Evolutionary conservation across 495 filamentous ascomycete species (phyloP).

Genomic region (Melanomma pulvis-pyrius): DNA sequence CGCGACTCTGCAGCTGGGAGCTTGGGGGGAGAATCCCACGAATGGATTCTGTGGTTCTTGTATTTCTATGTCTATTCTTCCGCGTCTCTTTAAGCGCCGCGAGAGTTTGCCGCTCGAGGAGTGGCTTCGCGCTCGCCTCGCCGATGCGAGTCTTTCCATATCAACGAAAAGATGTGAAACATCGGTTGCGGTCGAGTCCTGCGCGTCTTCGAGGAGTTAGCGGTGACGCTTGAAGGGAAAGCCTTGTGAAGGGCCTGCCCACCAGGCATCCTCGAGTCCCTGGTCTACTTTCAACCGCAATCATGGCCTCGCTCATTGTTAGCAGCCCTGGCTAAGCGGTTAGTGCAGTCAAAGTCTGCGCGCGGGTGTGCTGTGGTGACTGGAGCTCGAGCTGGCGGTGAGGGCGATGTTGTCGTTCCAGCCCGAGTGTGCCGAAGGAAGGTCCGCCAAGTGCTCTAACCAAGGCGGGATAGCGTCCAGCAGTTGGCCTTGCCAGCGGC

Average conservation of each 20-base stretch:
- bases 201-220: slow-evolving; percentile 7
- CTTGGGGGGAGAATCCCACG: background rate
- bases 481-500: too few relatives aligned
- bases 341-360: slow-evolving; percentile 5
- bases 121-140: slow-evolving; percentile 10
- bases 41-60: slow-evolving; percentile 17
- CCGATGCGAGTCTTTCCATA: background rate
- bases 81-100: slow-evolving; percentile 28
- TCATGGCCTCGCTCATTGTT: slow-evolving; percentile 2
- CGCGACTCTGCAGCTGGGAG: slow-evolving; percentile 1
- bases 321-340: background rate
- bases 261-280: background rate
- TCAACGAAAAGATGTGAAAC: slow-evolving; percentile 10
- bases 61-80: slow-evolving; percentile 14
- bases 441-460: background rate
- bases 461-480: background rate
- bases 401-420: background rate
- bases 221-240: background rate
- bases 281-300: background rate
- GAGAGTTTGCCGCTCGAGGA: slow-evolving; percentile 14
- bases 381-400: slow-evolving; percentile 11
- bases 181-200: background rate
- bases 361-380: slow-evolving; percentile 3
- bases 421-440: background rate
- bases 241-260: slow-evolving; percentile 4